Conservation (phyloP, 495 filamentous ascomycete species). For the Penicillium manginii region DNA sequence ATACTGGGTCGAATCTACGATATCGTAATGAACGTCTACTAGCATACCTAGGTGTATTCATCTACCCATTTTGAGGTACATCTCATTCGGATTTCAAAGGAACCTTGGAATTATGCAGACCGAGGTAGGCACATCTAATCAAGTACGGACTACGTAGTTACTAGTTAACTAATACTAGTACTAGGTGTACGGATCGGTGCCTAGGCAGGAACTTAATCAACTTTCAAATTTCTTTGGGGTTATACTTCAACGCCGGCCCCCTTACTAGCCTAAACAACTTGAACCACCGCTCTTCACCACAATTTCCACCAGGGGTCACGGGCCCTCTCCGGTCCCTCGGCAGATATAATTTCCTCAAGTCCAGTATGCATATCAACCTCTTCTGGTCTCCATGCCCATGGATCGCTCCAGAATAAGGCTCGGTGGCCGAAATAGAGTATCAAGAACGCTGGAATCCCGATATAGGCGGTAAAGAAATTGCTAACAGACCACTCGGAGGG, state of each 20-base stretch:
- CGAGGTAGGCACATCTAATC: too few species aligned
- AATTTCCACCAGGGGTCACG: conserved; percentile 39
- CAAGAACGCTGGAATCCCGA: conserved; percentile 63
- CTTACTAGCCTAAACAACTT: too few species aligned
- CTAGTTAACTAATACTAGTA: too few species aligned
- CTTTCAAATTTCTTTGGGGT: neutral
- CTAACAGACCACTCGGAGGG: conserved; percentile 53
- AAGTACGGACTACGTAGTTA: too few species aligned
- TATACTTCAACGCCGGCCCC: neutral
- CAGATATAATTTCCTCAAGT: conserved; percentile 54
- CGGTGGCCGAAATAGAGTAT: conserved; percentile 59
- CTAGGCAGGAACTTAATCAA: too few species aligned
- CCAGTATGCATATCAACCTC: conserved; percentile 64
- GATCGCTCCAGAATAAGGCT: conserved; percentile 48
- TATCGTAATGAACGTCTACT: too few species aligned
- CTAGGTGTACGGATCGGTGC: too few species aligned
- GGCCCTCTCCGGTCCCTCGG: conserved; percentile 45
- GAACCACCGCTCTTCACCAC: conserved; percentile 13
- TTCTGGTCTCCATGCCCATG: conserved; percentile 53
- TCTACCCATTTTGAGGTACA: too few species aligned
- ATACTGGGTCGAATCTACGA: neutral
- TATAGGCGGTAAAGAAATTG: conserved; percentile 65
- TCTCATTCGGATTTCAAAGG: too few species aligned
- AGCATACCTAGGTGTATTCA: too few species aligned
- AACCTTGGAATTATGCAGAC: too few species aligned